Conservation (phyloP, 495 filamentous ascomycete species). For the Penicillium cinerascens region DNA sequence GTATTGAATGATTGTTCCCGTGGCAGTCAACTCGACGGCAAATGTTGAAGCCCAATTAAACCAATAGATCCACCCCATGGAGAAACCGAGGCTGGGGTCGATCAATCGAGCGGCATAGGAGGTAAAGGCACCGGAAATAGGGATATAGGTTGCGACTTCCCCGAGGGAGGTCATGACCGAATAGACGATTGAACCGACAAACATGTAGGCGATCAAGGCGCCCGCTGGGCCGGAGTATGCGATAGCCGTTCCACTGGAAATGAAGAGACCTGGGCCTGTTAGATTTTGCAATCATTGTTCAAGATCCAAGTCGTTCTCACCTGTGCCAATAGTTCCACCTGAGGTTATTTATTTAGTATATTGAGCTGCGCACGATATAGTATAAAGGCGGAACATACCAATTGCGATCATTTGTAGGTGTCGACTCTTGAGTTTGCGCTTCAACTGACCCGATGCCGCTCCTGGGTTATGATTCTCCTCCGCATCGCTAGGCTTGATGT, state of each 20-base stretch:
- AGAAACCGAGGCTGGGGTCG: slow-evolving; percentile 66
- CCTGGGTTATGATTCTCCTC: slow-evolving; percentile 17
- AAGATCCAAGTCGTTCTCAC: slow-evolving; percentile 20
- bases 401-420: slow-evolving; percentile 69
- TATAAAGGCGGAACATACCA: slow-evolving; percentile 42
- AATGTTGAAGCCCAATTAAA: slow-evolving; percentile 57
- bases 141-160: slow-evolving; percentile 71
- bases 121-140: slow-evolving; percentile 66
- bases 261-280: slow-evolving; percentile 47
- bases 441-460: slow-evolving; percentile 23
- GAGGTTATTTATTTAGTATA: slow-evolving; percentile 6
- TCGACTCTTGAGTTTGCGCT: slow-evolving; percentile 60
- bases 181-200: slow-evolving; percentile 55
- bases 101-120: slow-evolving; percentile 66
- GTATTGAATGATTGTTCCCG: slow-evolving; percentile 64
- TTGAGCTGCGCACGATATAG: slow-evolving; percentile 2
- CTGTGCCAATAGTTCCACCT: slow-evolving; percentile 72
- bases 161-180: slow-evolving; percentile 50
- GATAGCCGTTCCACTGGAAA: slow-evolving; percentile 64
- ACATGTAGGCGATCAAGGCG: slow-evolving; percentile 59
- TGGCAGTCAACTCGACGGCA: slow-evolving; percentile 64
- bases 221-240: slow-evolving; percentile 59
- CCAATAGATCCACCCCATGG: slow-evolving; percentile 71
- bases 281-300: neutral
- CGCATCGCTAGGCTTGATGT: slow-evolving; percentile 23